These are phyloP conservation scores for Earliella scabrosa DNA, from an alignment of 1,284 basidiomycete species.

Conservation along the genomic window DNA sequence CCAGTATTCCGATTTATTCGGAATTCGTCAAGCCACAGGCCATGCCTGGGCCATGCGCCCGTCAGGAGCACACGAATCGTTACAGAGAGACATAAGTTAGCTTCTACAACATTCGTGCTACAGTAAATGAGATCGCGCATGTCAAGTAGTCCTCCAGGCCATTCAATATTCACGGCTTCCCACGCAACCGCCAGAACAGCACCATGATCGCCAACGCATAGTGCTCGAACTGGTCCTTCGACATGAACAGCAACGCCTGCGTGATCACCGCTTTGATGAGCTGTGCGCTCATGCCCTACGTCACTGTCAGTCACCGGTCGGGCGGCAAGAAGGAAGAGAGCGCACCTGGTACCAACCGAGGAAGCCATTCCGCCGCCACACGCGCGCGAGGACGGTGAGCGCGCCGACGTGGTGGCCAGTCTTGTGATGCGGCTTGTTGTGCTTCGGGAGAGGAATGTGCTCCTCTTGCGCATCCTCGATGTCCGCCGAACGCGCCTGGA, in stretches of 20 bases:
- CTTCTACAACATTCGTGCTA: no score
- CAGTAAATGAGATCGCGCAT: no score
- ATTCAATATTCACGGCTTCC: slow-evolving; percentile 25
- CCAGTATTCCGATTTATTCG: no score
- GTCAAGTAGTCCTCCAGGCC: no score
- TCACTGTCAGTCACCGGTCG: not conserved
- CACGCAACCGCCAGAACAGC: slow-evolving; percentile 37
- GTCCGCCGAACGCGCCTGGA: slow-evolving; percentile 82
- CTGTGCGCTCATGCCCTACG: slow-evolving; percentile 88
- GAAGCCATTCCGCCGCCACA: slow-evolving; percentile 79
- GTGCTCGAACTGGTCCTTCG: slow-evolving; percentile 84
- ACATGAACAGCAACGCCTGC: slow-evolving; percentile 81
- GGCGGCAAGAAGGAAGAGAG: not conserved
- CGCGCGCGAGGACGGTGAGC: slow-evolving; percentile 74
- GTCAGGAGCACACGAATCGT: no score
- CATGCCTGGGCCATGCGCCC: no score
- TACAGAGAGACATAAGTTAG: no score
- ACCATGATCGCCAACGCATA: slow-evolving; percentile 74
- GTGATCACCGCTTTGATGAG: slow-evolving; percentile 89
- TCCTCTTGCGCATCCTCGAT: slow-evolving; percentile 51
- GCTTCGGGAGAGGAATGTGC: slow-evolving; percentile 39
- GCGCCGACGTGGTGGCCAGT: slow-evolving; percentile 69
- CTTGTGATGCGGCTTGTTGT: slow-evolving; percentile 42
- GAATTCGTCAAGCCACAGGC: no score
- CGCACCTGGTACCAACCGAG: slow-evolving; percentile 96